These are phyloP conservation scores for Nemania serpens DNA, from an alignment of 2,329 filamentous ascomycete genomes.

Conservation along the genomic window DNA sequence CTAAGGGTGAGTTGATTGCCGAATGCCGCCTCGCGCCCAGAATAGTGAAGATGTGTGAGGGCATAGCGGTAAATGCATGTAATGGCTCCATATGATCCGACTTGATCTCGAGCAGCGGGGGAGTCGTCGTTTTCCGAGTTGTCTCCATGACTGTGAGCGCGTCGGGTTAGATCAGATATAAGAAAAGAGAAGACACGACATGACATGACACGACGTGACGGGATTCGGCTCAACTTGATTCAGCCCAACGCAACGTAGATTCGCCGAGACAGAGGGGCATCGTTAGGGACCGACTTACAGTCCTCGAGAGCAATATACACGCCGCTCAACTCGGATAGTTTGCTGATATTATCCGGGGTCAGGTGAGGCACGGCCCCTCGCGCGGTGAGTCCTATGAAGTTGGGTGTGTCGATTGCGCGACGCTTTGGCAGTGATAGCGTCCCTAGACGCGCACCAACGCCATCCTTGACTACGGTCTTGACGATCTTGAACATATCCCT, in stretches of 20 bases:
- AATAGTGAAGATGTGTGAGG: constrained; percentile 67
- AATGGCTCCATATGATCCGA: constrained; percentile 57
- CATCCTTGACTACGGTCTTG: constrained; percentile 46
- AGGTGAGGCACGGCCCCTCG: constrained; percentile 86
- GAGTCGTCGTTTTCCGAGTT: constrained; percentile 46
- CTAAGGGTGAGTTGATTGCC: constrained; percentile 71
- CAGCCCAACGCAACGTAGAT: too few relatives aligned
- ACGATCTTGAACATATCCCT: constrained; percentile 54
- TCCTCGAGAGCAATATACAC: constrained; percentile 89
- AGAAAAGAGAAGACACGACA: neutral
- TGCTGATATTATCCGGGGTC: constrained; percentile 78
- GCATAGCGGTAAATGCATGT: constrained; percentile 76
- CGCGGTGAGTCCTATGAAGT: constrained; percentile 79
- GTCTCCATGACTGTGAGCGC: constrained; percentile 57
- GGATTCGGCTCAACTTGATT: neutral
- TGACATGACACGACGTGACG: neutral
- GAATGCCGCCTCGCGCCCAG: constrained; percentile 79
- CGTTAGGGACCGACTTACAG: constrained; percentile 63
- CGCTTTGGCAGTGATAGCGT: constrained; percentile 65
- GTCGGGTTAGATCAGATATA: neutral
- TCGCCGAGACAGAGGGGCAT: neutral
- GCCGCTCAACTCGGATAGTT: constrained; percentile 67
- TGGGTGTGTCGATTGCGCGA: constrained; percentile 76
- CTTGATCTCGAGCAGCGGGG: constrained; percentile 54
- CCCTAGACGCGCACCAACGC: constrained; percentile 66